Percentiles rank a stretch among this genome's conserved stretches.
phyloP scores from a whole-genome alignment of 2,329 filamentous ascomycete species.

The Fusarium incarnatum region DNA sequence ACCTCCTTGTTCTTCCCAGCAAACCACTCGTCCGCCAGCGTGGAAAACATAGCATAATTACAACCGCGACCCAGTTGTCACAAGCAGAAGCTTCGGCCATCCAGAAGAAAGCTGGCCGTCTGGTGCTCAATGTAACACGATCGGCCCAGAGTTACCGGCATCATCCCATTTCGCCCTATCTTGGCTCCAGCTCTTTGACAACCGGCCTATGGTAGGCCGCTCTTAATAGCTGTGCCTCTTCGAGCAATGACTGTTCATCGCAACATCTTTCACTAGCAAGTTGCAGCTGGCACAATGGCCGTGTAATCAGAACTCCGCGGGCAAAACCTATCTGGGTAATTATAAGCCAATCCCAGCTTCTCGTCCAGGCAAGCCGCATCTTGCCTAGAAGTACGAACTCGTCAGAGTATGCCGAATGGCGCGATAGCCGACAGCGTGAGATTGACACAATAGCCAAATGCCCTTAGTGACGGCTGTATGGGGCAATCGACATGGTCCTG shows the following conservation, averaged over 20 bases:
- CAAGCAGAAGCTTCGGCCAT: constrained; percentile 22
- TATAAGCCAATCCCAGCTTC: constrained; percentile 1
- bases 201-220: constrained; percentile 35
- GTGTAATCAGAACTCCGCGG: not conserved
- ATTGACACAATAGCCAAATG: constrained; percentile 7
- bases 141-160: constrained; percentile 36
- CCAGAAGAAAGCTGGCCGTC: not conserved
- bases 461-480: constrained; percentile 6
- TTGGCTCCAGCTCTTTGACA: constrained; percentile 33
- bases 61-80: constrained; percentile 17
- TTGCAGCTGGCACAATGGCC: not conserved
- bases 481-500: constrained; percentile 17
- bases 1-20: constrained; percentile 2
- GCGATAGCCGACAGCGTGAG: constrained; percentile 18
- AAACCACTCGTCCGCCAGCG: constrained; percentile 10
- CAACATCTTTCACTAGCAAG: constrained; percentile 1
- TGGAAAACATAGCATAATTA: constrained; percentile 5
- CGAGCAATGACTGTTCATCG: constrained; percentile 16
- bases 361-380: not conserved
- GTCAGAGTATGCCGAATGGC: constrained; percentile 4
- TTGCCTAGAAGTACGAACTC: not conserved
- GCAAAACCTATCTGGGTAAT: not conserved
- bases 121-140: constrained; percentile 36
- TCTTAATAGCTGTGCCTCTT: constrained; percentile 20
- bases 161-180: constrained; percentile 25